phyloP scores from a whole-genome alignment of 768 basidiomycete species.

The Serendipita sp. region DNA sequence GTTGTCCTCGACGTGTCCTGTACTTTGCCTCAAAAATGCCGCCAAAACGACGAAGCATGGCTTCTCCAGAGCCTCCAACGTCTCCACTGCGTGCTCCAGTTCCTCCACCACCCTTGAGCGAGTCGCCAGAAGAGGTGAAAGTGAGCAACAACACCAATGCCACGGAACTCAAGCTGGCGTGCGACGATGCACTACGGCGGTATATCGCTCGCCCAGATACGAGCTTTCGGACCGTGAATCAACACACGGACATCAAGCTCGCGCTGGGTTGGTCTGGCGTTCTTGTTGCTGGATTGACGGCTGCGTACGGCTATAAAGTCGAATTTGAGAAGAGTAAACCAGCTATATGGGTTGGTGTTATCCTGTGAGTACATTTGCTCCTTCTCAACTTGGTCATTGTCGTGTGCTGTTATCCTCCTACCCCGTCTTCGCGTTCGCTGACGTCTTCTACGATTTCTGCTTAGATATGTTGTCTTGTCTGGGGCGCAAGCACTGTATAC shows the following conservation, averaged over 20 bases:
- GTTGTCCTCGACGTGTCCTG: neutral
- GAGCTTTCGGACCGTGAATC: slow-evolving; percentile 64
- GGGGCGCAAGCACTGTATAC: slow-evolving; percentile 60
- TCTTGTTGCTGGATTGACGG: slow-evolving; percentile 64
- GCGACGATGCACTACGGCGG: slow-evolving; percentile 80
- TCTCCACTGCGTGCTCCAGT: slow-evolving; percentile 4
- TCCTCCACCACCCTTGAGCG: slow-evolving; percentile 5
- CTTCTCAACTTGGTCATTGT: too few species aligned
- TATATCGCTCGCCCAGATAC: slow-evolving; percentile 64
- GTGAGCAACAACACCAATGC: slow-evolving; percentile 31
- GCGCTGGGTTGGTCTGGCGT: slow-evolving; percentile 77
- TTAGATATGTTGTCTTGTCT: slow-evolving; percentile 63
- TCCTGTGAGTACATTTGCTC: slow-evolving; percentile 39
- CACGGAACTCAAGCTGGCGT: slow-evolving; percentile 36
- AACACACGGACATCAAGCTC: slow-evolving; percentile 80
- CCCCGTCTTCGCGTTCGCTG: neutral
- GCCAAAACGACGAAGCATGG: slow-evolving; percentile 1
- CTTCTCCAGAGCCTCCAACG: neutral
- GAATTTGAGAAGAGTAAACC: slow-evolving; percentile 85
- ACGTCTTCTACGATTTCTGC: neutral
- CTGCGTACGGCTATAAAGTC: slow-evolving; percentile 69
- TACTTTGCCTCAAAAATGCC: neutral
- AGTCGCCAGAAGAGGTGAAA: slow-evolving; percentile 17
- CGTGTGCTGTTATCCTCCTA: neutral
- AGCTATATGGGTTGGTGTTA: slow-evolving; percentile 62